phyloP scores from a whole-genome alignment of 1,284 basidiomycete genomes.

The Mycena citricolor region DNA sequence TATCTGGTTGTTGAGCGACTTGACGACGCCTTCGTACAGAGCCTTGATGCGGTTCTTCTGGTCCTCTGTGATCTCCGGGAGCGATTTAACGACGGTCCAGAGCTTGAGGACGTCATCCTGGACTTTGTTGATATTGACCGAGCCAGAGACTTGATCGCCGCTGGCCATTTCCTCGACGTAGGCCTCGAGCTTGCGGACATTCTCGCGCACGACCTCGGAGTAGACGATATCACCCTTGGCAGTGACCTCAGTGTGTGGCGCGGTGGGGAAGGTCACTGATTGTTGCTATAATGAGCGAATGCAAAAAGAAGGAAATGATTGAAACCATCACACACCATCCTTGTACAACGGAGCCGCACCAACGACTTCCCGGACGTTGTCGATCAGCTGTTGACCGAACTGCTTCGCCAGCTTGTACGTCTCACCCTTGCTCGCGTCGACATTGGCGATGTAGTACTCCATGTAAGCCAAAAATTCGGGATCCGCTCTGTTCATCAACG shows the following conservation, averaged over 20 bases:
- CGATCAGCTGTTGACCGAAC: slow-evolving; percentile 94
- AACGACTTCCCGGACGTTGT: slow-evolving; percentile 88
- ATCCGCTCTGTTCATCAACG: slow-evolving; percentile 97
- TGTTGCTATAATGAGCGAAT: slow-evolving; percentile 10
- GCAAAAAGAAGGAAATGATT: slow-evolving; percentile 2
- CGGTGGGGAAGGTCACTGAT: slow-evolving; percentile 95
- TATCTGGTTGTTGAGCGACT: slow-evolving; percentile 70
- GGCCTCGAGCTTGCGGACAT: slow-evolving; percentile 95
- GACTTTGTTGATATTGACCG: slow-evolving; percentile 94
- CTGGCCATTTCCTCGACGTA: slow-evolving; percentile 99
- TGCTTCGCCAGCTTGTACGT: slow-evolving; percentile 94
- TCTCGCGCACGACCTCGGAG: slow-evolving; percentile 91
- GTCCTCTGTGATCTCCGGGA: slow-evolving; percentile 94
- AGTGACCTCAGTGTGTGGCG: slow-evolving; percentile 92
- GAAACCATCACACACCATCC: slow-evolving; percentile 65
- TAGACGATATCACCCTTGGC: slow-evolving; percentile 94
- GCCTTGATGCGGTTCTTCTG: slow-evolving; percentile 98
- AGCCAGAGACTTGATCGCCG: slow-evolving; percentile 80
- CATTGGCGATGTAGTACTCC: slow-evolving; percentile 91
- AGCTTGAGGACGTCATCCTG: slow-evolving; percentile 95
- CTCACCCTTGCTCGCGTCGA: slow-evolving; percentile 82
- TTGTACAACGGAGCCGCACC: slow-evolving; percentile 87
- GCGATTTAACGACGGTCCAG: slow-evolving; percentile 96
- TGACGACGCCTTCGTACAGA: slow-evolving; percentile 93
- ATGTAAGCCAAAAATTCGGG: slow-evolving; percentile 89